Conservation (phyloP, 345 rosid species). For the Kernera saxatilis region DNA sequence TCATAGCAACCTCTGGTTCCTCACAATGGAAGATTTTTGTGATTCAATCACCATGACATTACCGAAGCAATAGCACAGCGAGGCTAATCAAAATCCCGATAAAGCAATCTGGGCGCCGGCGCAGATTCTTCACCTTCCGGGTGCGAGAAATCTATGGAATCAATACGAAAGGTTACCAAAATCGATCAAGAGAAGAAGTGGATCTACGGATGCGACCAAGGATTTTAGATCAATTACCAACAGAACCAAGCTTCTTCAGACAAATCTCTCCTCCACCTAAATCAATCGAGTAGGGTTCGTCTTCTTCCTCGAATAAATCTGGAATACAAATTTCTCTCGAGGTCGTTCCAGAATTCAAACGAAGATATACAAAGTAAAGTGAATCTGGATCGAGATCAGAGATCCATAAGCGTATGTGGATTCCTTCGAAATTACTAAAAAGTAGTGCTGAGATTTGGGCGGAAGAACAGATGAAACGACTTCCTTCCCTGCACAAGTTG, state of each 20-base stretch:
- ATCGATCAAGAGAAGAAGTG: slow-evolving; percentile 1
- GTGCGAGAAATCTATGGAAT: background rate
- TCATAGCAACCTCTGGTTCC: background rate
- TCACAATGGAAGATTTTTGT: background rate
- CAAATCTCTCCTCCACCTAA: background rate
- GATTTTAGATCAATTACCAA: background rate
- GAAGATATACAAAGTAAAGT: background rate
- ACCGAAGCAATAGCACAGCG: background rate
- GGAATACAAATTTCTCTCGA: background rate
- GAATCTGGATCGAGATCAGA: slow-evolving; percentile 24
- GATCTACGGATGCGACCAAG: background rate
- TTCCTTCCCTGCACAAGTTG: background rate
- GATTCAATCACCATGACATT: background rate
- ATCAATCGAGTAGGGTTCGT: slow-evolving; percentile 18
- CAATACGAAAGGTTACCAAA: background rate
- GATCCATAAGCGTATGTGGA: background rate
- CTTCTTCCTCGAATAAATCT: slow-evolving; percentile 8
- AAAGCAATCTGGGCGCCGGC: background rate
- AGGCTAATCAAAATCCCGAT: background rate
- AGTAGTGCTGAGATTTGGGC: slow-evolving; percentile 21
- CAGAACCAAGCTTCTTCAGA: background rate
- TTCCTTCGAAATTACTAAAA: background rate
- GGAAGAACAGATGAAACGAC: slow-evolving; percentile 18
- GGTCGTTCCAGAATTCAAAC: background rate
- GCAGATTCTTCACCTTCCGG: slow-evolving; percentile 5